These are phyloP conservation scores for Arthrobotrys megalospora DNA, from an alignment of 2,329 filamentous ascomycete species.

Conservation along the genomic window DNA sequence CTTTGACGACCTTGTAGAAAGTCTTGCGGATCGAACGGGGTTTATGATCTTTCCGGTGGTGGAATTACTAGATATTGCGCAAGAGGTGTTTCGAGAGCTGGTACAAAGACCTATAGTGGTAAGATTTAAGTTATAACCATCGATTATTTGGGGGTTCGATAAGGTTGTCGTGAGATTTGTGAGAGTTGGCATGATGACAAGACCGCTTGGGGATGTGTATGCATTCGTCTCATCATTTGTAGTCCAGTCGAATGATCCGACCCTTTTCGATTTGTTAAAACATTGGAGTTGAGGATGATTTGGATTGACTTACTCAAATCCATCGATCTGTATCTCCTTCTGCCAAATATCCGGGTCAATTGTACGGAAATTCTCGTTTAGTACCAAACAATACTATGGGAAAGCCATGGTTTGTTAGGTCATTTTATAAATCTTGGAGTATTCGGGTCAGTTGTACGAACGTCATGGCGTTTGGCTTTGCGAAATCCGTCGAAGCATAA, in stretches of 20 bases:
- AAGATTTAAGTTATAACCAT: conserved; percentile 70
- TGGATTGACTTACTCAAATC: conserved; percentile 65
- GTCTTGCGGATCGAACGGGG: conserved; percentile 70
- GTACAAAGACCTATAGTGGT: conserved; percentile 69
- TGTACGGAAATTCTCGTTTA: conserved; percentile 71
- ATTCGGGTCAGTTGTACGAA: not conserved
- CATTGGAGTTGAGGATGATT: conserved; percentile 49
- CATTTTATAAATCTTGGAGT: not conserved
- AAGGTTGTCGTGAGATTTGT: conserved; percentile 72
- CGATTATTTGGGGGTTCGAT: conserved; percentile 42
- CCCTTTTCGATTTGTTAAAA: conserved; percentile 67
- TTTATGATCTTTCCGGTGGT: conserved; percentile 70
- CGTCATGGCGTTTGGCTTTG: conserved; percentile 26
- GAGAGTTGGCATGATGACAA: conserved; percentile 73
- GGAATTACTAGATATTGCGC: conserved; percentile 68
- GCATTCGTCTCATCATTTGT: conserved; percentile 70
- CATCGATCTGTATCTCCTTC: conserved; percentile 70
- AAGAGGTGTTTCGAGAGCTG: conserved; percentile 65
- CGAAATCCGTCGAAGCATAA: conserved; percentile 35
- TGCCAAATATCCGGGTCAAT: conserved; percentile 70
- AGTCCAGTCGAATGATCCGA: conserved; percentile 73
- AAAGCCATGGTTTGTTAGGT: not conserved
- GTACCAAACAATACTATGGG: conserved; percentile 76
- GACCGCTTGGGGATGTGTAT: conserved; percentile 70
- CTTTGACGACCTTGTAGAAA: conserved; percentile 70